Conservation (phyloP, 2,329 filamentous ascomycete genomes). For the Graphiopsis chlorocephala region DNA sequence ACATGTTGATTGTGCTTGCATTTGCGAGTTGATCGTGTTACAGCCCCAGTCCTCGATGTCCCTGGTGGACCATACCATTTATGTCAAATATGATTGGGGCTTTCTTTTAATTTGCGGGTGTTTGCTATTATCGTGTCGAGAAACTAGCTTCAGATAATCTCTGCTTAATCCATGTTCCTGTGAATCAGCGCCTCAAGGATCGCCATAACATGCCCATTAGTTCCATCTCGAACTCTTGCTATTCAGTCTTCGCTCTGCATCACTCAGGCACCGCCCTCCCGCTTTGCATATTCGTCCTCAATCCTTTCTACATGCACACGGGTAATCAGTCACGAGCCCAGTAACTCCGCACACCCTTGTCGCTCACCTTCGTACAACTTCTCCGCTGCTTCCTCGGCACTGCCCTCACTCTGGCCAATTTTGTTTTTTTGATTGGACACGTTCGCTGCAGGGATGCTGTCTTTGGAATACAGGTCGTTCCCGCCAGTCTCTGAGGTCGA, state of each 20-base stretch:
- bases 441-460: constrained; percentile 8
- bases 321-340: not conserved
- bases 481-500: constrained; percentile 27
- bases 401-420: constrained; percentile 20
- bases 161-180: not conserved
- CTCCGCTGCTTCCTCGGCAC: constrained; percentile 34
- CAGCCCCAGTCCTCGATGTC: not conserved
- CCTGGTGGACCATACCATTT: not conserved
- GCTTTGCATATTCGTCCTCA: constrained; percentile 46
- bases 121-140: not conserved
- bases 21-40: not conserved
- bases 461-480: constrained; percentile 24
- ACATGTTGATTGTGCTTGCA: not conserved
- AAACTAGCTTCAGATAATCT: not conserved
- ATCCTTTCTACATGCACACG: constrained; percentile 33
- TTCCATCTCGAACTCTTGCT: not conserved
- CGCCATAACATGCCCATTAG: not conserved
- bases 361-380: constrained; percentile 33
- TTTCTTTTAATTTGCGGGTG: not conserved
- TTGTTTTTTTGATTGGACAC: constrained; percentile 24
- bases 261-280: constrained; percentile 41
- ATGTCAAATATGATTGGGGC: not conserved
- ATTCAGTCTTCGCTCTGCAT: not conserved
- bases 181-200: not conserved
- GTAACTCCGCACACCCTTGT: not conserved